Conservation (phyloP, 2,329 filamentous ascomycete species). For the Atkinsonella hypoxylon region DNA sequence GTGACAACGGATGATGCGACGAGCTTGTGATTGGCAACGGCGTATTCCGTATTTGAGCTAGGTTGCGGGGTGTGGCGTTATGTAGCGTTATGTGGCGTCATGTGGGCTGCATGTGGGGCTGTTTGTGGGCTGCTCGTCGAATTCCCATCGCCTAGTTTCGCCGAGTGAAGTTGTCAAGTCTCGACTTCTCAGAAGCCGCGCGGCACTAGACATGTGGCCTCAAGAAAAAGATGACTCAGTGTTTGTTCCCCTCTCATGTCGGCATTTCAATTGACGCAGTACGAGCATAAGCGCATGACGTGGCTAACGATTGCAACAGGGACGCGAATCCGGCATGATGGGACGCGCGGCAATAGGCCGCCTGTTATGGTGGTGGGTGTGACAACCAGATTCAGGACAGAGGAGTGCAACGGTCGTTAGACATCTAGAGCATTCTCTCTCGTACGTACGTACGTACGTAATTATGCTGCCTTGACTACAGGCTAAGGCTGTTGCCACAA, state of each 20-base stretch:
- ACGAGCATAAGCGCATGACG: not conserved
- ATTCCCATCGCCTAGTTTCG: no score
- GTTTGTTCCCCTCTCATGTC: no score
- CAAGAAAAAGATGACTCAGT: no score
- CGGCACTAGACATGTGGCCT: no score
- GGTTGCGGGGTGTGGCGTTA: not conserved
- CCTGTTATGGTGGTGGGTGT: not conserved
- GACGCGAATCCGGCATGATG: not conserved
- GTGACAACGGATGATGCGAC: constrained; percentile 40
- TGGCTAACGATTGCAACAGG: not conserved
- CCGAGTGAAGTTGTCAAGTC: no score
- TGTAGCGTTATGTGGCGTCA: no score
- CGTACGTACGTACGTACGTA: no score
- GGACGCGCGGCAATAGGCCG: not conserved
- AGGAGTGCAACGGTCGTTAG: not conserved
- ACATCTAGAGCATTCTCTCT: not conserved
- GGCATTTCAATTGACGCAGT: no score
- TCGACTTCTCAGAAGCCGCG: no score
- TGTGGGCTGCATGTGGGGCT: no score
- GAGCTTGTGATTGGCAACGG: not conserved
- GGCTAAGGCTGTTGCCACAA: not conserved
- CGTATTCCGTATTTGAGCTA: not conserved
- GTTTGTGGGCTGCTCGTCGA: no score
- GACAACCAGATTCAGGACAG: not conserved
- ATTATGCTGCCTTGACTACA: not conserved